Evolutionary conservation across 371 early-diverging fungal species (phyloP).

Genomic region (Mortierella sp.): DNA sequence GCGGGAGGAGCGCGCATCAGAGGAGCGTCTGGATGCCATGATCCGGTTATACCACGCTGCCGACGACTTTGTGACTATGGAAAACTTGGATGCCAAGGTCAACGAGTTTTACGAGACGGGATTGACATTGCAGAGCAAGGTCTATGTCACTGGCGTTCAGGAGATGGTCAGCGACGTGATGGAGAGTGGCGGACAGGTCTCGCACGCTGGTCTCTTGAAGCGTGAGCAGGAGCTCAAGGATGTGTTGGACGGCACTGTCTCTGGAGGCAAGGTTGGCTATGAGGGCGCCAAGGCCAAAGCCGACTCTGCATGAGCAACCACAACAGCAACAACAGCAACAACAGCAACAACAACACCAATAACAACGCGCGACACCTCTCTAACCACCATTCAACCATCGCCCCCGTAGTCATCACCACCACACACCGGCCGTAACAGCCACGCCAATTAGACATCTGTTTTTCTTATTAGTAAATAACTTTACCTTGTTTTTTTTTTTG

Average conservation of each 20-base stretch:
- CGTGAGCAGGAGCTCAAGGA: conserved; percentile 57
- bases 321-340: too few relatives aligned
- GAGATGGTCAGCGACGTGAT: conserved; percentile 55
- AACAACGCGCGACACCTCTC: not conserved
- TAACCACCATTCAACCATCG: not conserved
- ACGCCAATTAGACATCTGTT: not conserved
- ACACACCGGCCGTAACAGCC: not conserved
- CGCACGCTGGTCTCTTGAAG: conserved; percentile 35
- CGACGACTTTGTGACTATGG: conserved; percentile 62
- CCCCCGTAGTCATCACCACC: not conserved
- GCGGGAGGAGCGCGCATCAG: conserved; percentile 44
- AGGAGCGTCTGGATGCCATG: conserved; percentile 58
- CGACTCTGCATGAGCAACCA: conserved; percentile 27
- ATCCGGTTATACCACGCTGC: conserved; percentile 63
- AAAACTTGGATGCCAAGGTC: conserved; percentile 62
- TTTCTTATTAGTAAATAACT: not conserved
- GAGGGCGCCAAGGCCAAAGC: conserved; percentile 42
- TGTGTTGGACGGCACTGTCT: conserved; percentile 51
- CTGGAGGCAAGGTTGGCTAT: conserved; percentile 51
- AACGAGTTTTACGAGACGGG: conserved; percentile 57
- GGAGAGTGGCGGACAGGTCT: conserved; percentile 53
- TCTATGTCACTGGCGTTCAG: conserved; percentile 25
- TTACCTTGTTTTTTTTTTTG: conserved; percentile 10
- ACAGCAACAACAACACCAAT: too few relatives aligned
- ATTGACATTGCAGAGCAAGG: conserved; percentile 45